Evolutionary conservation across 495 filamentous ascomycete species (phyloP).

Genomic region (Hypoxylon trugodes): DNA sequence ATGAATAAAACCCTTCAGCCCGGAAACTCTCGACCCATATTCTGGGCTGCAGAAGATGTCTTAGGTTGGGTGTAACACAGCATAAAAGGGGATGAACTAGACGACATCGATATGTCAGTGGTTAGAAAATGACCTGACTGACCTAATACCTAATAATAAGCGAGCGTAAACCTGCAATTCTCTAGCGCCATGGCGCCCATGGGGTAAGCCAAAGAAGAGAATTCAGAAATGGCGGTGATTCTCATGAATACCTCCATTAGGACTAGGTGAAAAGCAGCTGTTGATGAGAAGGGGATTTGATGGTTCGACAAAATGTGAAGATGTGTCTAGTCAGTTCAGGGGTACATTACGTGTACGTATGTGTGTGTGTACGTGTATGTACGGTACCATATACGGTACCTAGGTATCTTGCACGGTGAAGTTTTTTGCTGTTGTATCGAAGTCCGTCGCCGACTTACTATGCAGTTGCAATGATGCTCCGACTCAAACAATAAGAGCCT

Average conservation of each 20-base stretch:
- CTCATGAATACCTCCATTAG: constrained; percentile 10
- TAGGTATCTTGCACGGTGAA: no score
- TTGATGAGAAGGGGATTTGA: no score
- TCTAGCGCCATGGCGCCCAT: constrained; percentile 12
- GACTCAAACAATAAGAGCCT: no score
- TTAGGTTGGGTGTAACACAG: constrained; percentile 34
- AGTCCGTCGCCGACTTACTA: no score
- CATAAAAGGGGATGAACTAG: constrained; percentile 24
- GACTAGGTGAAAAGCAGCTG: constrained; percentile 21
- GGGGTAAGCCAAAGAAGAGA: constrained; percentile 12
- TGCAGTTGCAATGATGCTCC: no score
- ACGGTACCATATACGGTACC: no score
- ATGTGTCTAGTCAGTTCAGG: no score
- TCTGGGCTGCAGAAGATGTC: constrained; percentile 41
- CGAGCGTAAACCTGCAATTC: not conserved
- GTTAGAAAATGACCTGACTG: constrained; percentile 29
- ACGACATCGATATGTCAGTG: constrained; percentile 1
- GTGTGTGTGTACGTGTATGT: no score
- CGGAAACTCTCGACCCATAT: constrained; percentile 34
- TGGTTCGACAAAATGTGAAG: no score
- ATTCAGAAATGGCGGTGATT: constrained; percentile 33
- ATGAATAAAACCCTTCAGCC: constrained; percentile 21
- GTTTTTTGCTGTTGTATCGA: no score
- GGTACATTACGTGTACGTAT: no score
- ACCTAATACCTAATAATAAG: constrained; percentile 25